These are phyloP conservation scores for Pseudozyma sp. DNA, from an alignment of 1,284 basidiomycete species.

Conservation along the genomic window DNA sequence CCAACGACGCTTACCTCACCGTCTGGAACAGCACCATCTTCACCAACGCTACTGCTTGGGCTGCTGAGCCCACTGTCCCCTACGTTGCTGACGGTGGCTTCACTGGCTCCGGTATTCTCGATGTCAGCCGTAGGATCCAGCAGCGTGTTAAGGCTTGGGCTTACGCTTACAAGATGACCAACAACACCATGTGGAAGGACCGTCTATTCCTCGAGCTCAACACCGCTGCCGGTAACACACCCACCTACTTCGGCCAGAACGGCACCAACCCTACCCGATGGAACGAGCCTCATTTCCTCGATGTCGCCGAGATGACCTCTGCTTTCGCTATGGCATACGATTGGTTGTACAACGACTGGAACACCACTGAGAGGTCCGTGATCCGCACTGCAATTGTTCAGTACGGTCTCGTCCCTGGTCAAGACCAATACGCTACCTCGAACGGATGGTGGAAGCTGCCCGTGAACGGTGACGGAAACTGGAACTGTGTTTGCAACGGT, in stretches of 20 bases:
- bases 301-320: conserved; percentile 84
- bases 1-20: conserved; percentile 84
- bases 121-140: conserved; percentile 90
- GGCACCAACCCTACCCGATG: conserved; percentile 73
- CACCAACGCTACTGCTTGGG: conserved; percentile 82
- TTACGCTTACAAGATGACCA: conserved; percentile 90
- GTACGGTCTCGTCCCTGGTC: conserved; percentile 74
- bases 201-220: conserved; percentile 83
- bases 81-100: conserved; percentile 79
- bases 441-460: conserved; percentile 72
- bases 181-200: conserved; percentile 89
- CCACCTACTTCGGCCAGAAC: conserved; percentile 74
- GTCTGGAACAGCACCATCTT: conserved; percentile 93
- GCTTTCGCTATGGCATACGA: conserved; percentile 84
- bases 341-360: conserved; percentile 89
- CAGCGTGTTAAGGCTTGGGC: conserved; percentile 89
- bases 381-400: conserved; percentile 82
- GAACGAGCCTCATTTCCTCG: conserved; percentile 93
- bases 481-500: conserved; percentile 97
- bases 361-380: conserved; percentile 76
- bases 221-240: conserved; percentile 66
- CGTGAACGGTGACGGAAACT: conserved; percentile 77
- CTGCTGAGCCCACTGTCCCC: conserved; percentile 73
- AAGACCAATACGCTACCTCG: conserved; percentile 70
- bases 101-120: conserved; percentile 85